These are phyloP conservation scores for Neurospora sp. DNA, from an alignment of 495 filamentous ascomycete species.

Conservation along the genomic window DNA sequence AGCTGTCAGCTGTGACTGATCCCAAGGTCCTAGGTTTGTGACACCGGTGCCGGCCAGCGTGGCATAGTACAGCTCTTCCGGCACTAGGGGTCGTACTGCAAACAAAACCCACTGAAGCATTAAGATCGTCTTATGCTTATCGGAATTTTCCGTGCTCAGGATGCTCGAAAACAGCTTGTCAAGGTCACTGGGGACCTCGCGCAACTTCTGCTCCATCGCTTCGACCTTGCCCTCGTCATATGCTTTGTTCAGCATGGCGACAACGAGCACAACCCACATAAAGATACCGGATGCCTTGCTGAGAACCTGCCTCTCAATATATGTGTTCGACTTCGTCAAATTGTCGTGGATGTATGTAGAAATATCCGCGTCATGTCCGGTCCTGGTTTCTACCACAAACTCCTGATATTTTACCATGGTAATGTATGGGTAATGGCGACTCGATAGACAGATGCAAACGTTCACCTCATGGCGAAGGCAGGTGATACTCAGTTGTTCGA, in stretches of 20 bases:
- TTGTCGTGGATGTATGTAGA: neutral
- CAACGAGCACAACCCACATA: slow-evolving; percentile 21
- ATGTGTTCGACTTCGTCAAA: neutral
- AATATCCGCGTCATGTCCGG: neutral
- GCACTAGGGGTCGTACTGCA: neutral
- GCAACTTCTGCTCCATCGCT: neutral
- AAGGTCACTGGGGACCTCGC: neutral
- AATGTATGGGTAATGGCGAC: slow-evolving; percentile 22
- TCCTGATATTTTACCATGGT: slow-evolving; percentile 5
- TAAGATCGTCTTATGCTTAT: neutral
- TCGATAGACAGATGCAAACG: slow-evolving; percentile 15
- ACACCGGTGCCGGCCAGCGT: too few species aligned
- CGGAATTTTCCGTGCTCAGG: neutral
- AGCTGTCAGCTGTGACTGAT: too few species aligned
- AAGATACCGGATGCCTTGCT: slow-evolving; percentile 15
- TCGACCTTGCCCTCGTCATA: slow-evolving; percentile 14
- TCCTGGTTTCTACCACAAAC: slow-evolving; percentile 2
- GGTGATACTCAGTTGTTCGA: too few species aligned
- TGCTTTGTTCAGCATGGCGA: slow-evolving; percentile 23
- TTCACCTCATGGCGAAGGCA: too few species aligned
- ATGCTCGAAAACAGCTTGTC: slow-evolving; percentile 3
- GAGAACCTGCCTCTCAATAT: neutral
- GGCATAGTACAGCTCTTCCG: too few species aligned
- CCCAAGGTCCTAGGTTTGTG: too few species aligned
- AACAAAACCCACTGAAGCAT: slow-evolving; percentile 11